phyloP scores from a whole-genome alignment of 805 yeast genomes.

The Candida yuanshanica region DNA sequence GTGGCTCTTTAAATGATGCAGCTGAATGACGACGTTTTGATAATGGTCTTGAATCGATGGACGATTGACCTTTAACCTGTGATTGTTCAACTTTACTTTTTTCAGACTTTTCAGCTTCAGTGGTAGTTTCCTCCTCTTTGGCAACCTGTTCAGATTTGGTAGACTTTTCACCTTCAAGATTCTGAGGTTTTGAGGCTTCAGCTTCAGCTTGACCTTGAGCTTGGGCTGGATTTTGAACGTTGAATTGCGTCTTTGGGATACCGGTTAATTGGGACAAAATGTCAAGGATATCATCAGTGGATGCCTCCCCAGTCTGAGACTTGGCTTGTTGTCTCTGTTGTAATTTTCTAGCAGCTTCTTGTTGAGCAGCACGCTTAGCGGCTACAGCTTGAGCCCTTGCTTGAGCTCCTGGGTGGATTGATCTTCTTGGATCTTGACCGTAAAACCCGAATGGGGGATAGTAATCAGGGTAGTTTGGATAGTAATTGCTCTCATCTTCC shows the following conservation, averaged over 20 bases:
- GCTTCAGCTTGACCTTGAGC: neutral
- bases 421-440: neutral
- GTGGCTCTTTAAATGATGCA: slow-evolving; percentile 16
- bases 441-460: neutral
- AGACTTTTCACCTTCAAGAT: neutral
- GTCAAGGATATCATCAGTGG: neutral
- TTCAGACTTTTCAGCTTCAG: neutral
- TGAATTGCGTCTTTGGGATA: neutral
- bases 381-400: neutral
- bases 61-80: slow-evolving; percentile 2
- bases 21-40: slow-evolving; percentile 21
- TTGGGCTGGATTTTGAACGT: neutral
- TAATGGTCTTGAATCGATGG: slow-evolving; percentile 6
- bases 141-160: neutral
- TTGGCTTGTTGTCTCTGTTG: neutral
- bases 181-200: neutral
- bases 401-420: neutral
- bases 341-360: neutral
- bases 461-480: slow-evolving; percentile 6
- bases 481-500: slow-evolving; percentile 5
- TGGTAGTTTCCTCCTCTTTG: neutral
- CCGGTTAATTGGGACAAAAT: neutral
- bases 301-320: neutral
- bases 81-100: neutral
- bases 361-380: neutral